These are phyloP conservation scores for Dryas drummondii DNA, from an alignment of 306 rosid genomes.

Conservation along the genomic window DNA sequence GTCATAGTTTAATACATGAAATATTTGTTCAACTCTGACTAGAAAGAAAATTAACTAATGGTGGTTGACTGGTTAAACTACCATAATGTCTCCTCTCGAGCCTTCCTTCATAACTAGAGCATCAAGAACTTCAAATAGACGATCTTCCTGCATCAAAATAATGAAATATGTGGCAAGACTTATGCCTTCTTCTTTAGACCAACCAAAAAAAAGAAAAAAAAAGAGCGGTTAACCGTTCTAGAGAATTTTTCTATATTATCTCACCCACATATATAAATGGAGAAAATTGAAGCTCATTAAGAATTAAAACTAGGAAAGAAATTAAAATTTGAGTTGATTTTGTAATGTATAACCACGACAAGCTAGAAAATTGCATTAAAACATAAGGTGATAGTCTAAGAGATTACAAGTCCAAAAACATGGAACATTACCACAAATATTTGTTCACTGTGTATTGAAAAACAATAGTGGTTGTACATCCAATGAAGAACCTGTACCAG, in stretches of 20 bases:
- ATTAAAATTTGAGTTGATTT: too few species aligned
- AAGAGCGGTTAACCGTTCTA: too few species aligned
- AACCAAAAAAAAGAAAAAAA: too few species aligned
- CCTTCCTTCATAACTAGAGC: conserved; percentile 26
- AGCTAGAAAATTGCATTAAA: background rate
- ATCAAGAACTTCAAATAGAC: conserved; percentile 36
- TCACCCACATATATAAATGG: too few species aligned
- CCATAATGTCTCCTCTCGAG: conserved; percentile 27
- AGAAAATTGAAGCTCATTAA: too few species aligned
- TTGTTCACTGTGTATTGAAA: background rate
- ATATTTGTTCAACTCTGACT: too few species aligned
- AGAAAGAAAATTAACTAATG: too few species aligned
- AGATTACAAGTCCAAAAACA: background rate
- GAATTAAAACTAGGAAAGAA: too few species aligned
- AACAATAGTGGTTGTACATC: background rate
- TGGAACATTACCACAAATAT: background rate
- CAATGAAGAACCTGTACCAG: background rate
- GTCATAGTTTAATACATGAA: too few species aligned
- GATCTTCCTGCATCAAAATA: conserved; percentile 16
- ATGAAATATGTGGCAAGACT: conserved; percentile 40
- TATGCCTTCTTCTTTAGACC: too few species aligned
- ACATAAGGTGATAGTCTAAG: background rate
- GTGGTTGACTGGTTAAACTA: background rate
- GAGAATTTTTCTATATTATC: too few species aligned
- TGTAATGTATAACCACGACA: too few species aligned